Base-by-base conservation (phyloP, 768 basidiomycete species). In the Cubamyces sp. region DNA sequence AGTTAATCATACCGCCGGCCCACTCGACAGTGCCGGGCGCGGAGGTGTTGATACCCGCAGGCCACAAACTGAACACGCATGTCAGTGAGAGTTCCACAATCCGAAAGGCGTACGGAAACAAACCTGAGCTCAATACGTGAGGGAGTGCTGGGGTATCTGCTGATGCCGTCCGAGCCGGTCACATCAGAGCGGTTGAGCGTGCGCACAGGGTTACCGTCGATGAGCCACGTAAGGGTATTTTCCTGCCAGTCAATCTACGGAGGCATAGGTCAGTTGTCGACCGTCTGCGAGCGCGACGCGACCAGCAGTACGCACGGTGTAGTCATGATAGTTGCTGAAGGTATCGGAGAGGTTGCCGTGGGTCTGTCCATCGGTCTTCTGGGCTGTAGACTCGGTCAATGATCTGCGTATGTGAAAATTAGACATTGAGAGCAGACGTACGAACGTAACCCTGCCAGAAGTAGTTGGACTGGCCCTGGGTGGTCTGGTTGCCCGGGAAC, bases 1-100 rank as follows among this genome's bases (percentile, higher is more conserved):
- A 95, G 77, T 92, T 77, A 75, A 93, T 91, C 84, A 91, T 81
- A 45, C 87, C 92, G 64, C 90, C 91, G 16, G 86, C 81, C 92
- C 93, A 96, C 57, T 83, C 68, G 37, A 96, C 75, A 8, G 90
- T 93, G 25, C 93, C 93, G 51, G 77, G 74, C 8, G 91, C 78
- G 37, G 78, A 80, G 9, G 79, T 69, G 41, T 78, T 59, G 69
- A 91, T 87, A 34, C 92, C 93, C 6, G 89, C 88, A n/a, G 92
- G 88, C 92, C 92, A 94, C 55, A 94, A 66, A 63, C 88, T 79
- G 48, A 1, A 34, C 5, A 34, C 4, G 34, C 4, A 11, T 9
- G 34, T 34, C 5, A 34, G 34, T 14, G 15, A 14, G 5, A 16
- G 18, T n/a, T 7, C 16, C 4, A 34, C n/a, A 21, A n/a, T 28